phyloP scores from a whole-genome alignment of 192 early-diverging fungal species.

The Coemansia sp. region DNA sequence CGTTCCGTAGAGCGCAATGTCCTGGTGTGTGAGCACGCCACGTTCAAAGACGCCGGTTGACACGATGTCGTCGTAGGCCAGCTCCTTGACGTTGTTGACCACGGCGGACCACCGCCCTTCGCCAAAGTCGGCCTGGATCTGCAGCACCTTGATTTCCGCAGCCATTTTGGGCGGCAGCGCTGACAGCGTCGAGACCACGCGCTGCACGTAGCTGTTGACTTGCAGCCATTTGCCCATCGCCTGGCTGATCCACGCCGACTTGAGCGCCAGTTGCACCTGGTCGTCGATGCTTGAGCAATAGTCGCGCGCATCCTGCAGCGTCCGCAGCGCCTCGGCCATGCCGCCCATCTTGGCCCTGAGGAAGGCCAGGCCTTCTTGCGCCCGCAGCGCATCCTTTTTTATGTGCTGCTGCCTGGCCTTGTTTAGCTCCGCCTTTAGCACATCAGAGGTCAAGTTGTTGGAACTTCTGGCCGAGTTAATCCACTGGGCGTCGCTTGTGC shows the following conservation, averaged over 20 bases:
- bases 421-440: conserved; percentile 12
- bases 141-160: conserved; percentile 21
- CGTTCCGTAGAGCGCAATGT: conserved; percentile 48
- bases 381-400: conserved; percentile 21
- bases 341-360: conserved; percentile 13
- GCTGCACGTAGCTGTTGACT: conserved; percentile 27
- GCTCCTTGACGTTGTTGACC: conserved; percentile 1
- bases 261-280: conserved; percentile 22
- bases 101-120: conserved; percentile 30
- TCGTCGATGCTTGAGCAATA: conserved; percentile 20
- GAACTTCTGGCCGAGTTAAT: background rate
- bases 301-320: conserved; percentile 29
- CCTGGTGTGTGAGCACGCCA: conserved; percentile 16
- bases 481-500: conserved; percentile 6
- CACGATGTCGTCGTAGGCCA: conserved; percentile 5
- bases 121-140: conserved; percentile 30
- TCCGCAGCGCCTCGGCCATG: conserved; percentile 23
- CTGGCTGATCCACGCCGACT: conserved; percentile 24
- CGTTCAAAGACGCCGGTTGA: conserved; percentile 9
- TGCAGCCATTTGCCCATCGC: conserved; percentile 34
- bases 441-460: conserved; percentile 11
- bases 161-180: conserved; percentile 7
- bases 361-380: conserved; percentile 14
- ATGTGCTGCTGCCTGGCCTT: conserved; percentile 17
- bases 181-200: conserved; percentile 10